These are phyloP conservation scores for Gaeumannomyces tritici DNA, from an alignment of 2,329 filamentous ascomycete species.

Conservation along the genomic window DNA sequence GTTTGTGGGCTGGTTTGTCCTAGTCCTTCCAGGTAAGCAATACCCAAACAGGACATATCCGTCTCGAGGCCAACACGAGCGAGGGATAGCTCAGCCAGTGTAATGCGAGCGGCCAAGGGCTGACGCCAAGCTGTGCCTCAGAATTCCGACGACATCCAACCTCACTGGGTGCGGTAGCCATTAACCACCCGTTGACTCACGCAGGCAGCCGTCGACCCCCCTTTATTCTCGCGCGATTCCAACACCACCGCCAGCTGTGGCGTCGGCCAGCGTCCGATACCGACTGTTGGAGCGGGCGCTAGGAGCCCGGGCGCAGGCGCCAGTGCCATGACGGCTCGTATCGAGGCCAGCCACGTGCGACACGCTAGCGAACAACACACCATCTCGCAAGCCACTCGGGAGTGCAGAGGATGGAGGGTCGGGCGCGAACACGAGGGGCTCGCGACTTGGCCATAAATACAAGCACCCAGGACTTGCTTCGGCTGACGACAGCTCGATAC, in stretches of 20 bases:
- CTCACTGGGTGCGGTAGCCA: not conserved
- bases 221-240: not conserved
- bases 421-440: not conserved
- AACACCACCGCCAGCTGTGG: no score
- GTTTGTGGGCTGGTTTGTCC: no score
- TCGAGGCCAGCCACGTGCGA: not conserved
- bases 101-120: not conserved
- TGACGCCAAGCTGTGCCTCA: not conserved
- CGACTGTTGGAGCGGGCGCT: not conserved
- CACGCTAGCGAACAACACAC: not conserved
- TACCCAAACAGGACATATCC: not conserved
- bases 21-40: no score
- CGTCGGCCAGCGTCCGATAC: not conserved
- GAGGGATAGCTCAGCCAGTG: not conserved
- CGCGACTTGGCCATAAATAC: no score
- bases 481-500: no score
- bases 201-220: not conserved
- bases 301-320: not conserved
- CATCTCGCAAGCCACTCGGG: not conserved
- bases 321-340: not conserved
- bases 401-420: not conserved
- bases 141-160: not conserved
- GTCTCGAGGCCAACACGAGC: not conserved
- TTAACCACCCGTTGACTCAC: not conserved
- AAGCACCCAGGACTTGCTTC: no score